Evolutionary conservation across 495 filamentous ascomycete genomes (phyloP), one percentile per base, ranked within the genome.

Genomic region (Aspergillus cavernicola): DNA sequence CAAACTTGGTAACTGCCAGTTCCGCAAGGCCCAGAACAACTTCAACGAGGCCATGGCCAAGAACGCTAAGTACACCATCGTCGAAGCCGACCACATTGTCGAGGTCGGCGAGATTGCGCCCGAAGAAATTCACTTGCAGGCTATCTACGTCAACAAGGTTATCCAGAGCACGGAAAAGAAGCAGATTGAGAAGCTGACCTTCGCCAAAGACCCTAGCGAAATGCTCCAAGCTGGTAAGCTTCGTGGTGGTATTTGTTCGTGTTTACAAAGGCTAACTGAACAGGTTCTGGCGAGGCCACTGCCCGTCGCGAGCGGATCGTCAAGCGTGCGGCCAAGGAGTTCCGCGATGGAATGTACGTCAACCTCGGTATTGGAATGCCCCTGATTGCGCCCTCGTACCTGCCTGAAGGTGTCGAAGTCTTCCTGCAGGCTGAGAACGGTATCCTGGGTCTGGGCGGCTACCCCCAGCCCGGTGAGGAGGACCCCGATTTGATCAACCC

Each of bases 301-400:
- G 79, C 74, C 51, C 89, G 88, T 76, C 80, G 90, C 47, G 88
- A 92, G 68, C 78, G 87, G 24, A 96, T 96, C 62, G 87, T 93
- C 22, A 80, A 81, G 60, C 77, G 90, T 49, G 90, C 90, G 1
- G 90, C 90, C 35, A 92, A 90, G 75, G 90, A 96, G 68, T 92
- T 96, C 72, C 84, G 89, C 73, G 89, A 95, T 61, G 90, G 90
- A 59, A 93, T 92, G 88, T 95, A 95, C 63, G 90, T 89, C 53
- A 96, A 96, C 71, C 76, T 96, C 18, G 90, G 90, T 49, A 92
- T 96, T 61, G 90, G 90, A 57, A 93, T 96, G 83, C 90, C 90
- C 24, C 89, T 92, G 81, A 80, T 91, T 24, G 89, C 90, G 3
- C 89, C 90, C 0, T 79, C 79, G 19, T 96, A 90, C 63, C 84